Evolutionary conservation across 106 monocot species (phyloP).

Genomic region (Dendrobium nobile): DNA sequence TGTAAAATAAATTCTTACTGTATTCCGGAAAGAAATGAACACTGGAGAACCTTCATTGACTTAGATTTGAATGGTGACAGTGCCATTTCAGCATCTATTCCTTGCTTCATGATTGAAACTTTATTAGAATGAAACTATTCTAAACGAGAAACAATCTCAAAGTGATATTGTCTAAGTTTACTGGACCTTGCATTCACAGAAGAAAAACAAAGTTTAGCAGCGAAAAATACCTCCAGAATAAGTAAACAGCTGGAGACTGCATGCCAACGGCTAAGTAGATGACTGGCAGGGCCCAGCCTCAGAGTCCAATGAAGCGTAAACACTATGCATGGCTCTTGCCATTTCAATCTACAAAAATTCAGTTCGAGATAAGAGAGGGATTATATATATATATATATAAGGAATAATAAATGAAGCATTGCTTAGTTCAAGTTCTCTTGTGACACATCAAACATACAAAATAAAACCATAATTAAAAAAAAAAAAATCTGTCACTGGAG

Average conservation of each 20-base stretch:
- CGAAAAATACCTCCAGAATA: constrained; percentile 57
- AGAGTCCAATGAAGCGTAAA: constrained; percentile 89
- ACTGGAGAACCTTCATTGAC: constrained; percentile 67
- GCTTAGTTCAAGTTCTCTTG: neutral
- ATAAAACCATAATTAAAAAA: neutral
- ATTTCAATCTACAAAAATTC: constrained; percentile 32
- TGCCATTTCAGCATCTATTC: constrained; percentile 53
- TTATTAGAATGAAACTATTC: constrained; percentile 1
- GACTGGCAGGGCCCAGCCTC: constrained; percentile 69
- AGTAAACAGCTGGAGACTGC: constrained; percentile 52
- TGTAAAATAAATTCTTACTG: constrained; percentile 22
- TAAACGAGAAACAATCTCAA: neutral
- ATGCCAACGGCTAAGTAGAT: constrained; percentile 80
- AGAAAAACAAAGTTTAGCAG: neutral
- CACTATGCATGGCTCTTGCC: constrained; percentile 91
- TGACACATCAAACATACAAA: neutral
- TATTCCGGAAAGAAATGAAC: constrained; percentile 87
- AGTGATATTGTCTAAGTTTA: neutral
- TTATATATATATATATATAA: neutral
- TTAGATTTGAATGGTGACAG: constrained; percentile 58
- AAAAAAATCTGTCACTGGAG: too few relatives aligned
- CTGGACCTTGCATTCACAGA: neutral
- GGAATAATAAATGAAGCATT: neutral
- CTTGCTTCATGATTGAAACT: constrained; percentile 44
- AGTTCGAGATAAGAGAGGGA: neutral